These are phyloP conservation scores for Lasiosphaeria ovina DNA, from an alignment of 495 filamentous ascomycete species.

Conservation along the genomic window DNA sequence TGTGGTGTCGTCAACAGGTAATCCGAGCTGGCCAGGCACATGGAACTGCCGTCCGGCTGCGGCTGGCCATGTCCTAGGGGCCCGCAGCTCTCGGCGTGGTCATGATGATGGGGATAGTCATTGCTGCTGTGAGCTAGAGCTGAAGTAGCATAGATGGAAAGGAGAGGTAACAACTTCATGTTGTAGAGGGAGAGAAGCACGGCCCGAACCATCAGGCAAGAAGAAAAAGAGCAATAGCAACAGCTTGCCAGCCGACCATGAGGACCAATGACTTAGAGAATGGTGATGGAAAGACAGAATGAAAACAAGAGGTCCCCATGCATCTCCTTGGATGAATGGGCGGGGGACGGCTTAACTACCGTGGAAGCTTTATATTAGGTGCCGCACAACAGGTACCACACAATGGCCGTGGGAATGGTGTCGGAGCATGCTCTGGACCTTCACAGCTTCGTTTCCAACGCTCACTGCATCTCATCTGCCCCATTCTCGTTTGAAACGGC, in stretches of 20 bases:
- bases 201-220: neutral
- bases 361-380: too few relatives aligned
- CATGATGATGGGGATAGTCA: neutral
- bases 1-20: slow-evolving; percentile 8
- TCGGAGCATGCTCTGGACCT: too few relatives aligned
- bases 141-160: slow-evolving; percentile 1
- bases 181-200: neutral
- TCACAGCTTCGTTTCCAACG: too few relatives aligned
- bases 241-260: neutral
- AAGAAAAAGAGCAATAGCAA: neutral
- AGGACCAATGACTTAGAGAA: neutral
- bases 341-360: too few relatives aligned
- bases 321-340: too few relatives aligned
- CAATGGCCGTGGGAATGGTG: too few relatives aligned
- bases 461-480: too few relatives aligned
- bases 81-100: neutral
- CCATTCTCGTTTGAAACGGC: too few relatives aligned
- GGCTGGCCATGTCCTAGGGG: neutral
- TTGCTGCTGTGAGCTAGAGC: slow-evolving; percentile 9
- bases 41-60: slow-evolving; percentile 5
- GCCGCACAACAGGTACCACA: too few relatives aligned
- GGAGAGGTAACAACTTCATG: slow-evolving; percentile 11
- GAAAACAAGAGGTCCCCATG: neutral
- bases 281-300: neutral
- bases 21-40: slow-evolving; percentile 5